Evolutionary conservation across 176 grass and related monocot genomes (phyloP).

Genomic region (Eragrostis curvula): DNA sequence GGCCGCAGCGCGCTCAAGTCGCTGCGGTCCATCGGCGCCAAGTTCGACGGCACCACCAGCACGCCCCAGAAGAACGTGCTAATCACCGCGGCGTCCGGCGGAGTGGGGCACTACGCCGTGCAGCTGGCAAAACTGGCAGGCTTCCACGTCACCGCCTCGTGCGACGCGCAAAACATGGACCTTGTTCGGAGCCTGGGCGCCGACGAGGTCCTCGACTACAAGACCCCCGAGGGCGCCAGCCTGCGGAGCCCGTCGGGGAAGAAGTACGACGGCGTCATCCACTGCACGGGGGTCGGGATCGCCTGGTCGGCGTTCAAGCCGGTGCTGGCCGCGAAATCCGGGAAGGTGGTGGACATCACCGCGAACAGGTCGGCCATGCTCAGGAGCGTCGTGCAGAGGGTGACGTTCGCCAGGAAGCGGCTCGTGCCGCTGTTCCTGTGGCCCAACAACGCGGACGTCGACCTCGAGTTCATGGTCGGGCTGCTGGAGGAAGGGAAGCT

Average conservation of each 20-base stretch:
- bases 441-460: constrained; percentile 49
- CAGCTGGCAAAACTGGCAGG: constrained; percentile 54
- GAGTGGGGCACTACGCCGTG: constrained; percentile 50
- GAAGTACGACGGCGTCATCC: constrained; percentile 53
- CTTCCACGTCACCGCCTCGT: constrained; percentile 58
- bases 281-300: constrained; percentile 52
- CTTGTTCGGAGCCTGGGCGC: constrained; percentile 46
- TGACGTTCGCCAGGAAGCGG: constrained; percentile 51
- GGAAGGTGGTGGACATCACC: constrained; percentile 59
- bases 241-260: constrained; percentile 41
- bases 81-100: constrained; percentile 53
- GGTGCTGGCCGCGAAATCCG: constrained; percentile 23
- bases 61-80: constrained; percentile 19
- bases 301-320: constrained; percentile 56
- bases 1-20: constrained; percentile 47
- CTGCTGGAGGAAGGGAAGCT: constrained; percentile 59
- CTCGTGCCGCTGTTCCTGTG: constrained; percentile 45
- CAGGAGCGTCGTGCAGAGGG: constrained; percentile 29
- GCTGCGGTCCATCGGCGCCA: constrained; percentile 33
- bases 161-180: constrained; percentile 50
- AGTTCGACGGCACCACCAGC: constrained; percentile 37
- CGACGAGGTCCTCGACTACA: constrained; percentile 63
- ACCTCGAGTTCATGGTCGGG: constrained; percentile 65
- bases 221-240: constrained; percentile 33
- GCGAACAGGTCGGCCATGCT: constrained; percentile 29